Base-by-base conservation (phyloP, 441 rosid species). In the Bruguiera hainesii region DNA sequence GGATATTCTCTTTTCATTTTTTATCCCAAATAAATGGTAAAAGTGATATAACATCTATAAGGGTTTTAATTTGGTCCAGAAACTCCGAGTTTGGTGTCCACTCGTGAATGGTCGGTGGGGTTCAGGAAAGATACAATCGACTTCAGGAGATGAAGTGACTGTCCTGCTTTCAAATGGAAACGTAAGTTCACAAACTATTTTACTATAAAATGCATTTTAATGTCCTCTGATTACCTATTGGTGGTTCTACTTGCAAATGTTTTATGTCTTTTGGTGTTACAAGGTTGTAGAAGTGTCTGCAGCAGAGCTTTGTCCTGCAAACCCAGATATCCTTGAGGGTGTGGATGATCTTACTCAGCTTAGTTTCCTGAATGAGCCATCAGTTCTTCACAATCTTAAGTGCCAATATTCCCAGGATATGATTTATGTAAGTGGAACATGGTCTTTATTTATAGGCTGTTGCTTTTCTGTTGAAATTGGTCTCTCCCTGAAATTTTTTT, bases 341-440 rank as follows among this genome's bases (percentile, higher is more conserved):
- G 97, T 86, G 70, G 93, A 88, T 78, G 96, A 96, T 79, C 98
- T 93, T 70, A 81, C 85, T 74, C 97, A 87, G 76, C 99, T 96
- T 76, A 93, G 94, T 81, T 96, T 85, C 85, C 73, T 96, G 81
- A 96, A 96, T 67, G 99, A 93, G 71, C 99, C 97, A 26, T 87
- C 99, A 4, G 94, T 93, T 72, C 85, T 96, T 71, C 79, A 93
- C 83, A 96, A 96, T 75, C 83, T 96, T 30, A 81, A 76, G 67
- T 75, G 74, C 82, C 85, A 97, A 84, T 93, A 80, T 76, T 79
- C 83, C n/a, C 82, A 63, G 76, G 94, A 93, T 67, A 68, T 79
- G 76, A 84, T 96, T 66, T 96, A 96, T 88, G 99, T 96, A 79
- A 85, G 99, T 77, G 63, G 61, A 56, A 39, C 56, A 64, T 39